phyloP scores from a whole-genome alignment of 148 eudicot genomes.

The Fallopia convolvulus region DNA sequence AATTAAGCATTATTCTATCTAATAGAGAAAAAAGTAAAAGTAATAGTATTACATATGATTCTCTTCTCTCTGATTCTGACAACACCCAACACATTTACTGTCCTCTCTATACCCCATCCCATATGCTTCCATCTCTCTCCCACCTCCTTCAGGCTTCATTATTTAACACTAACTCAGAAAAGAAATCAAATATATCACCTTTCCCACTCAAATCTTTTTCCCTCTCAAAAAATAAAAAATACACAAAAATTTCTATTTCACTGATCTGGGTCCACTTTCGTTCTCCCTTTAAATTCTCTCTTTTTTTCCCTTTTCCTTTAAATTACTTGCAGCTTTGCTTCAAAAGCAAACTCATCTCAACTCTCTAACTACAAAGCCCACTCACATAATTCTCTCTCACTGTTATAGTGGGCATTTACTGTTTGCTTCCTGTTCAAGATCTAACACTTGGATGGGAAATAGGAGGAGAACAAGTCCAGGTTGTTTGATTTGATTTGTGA shows the following conservation, averaged over 20 bases:
- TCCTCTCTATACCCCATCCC: neutral
- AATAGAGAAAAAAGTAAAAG: neutral
- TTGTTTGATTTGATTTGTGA: conserved; percentile 1
- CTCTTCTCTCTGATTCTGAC: neutral
- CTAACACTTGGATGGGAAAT: neutral
- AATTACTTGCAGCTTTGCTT: neutral
- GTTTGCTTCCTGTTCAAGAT: neutral
- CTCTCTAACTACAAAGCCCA: neutral
- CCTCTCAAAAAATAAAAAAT: neutral
- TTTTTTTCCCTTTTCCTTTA: neutral
- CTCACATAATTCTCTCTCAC: neutral
- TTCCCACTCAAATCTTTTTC: neutral
- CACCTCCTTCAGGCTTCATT: neutral
- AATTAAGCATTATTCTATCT: neutral
- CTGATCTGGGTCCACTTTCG: neutral
- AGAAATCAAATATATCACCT: neutral
- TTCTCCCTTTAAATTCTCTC: neutral
- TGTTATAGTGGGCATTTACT: conserved; percentile 1
- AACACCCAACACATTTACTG: conserved; percentile 9
- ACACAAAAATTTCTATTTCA: neutral
- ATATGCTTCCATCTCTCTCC: neutral
- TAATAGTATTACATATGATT: neutral
- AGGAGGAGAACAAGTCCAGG: neutral
- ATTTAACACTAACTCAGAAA: neutral
- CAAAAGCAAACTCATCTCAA: neutral